These are phyloP conservation scores for Teunomyces panamensis DNA, from an alignment of 805 yeast genomes.

Conservation along the genomic window DNA sequence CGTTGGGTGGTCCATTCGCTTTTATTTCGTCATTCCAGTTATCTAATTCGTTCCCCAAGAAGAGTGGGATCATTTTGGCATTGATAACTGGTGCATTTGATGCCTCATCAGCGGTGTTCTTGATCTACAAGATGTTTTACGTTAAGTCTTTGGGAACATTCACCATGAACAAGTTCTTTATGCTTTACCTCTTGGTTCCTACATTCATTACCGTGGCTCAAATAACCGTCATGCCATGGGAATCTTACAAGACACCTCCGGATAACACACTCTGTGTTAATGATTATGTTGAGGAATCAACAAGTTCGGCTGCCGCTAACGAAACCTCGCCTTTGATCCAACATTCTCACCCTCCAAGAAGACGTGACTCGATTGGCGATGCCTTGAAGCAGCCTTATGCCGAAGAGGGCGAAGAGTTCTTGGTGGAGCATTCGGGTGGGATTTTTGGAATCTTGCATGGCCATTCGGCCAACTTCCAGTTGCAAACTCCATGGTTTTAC, in stretches of 20 bases:
- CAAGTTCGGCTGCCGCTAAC: not conserved
- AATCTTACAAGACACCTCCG: conserved; percentile 44
- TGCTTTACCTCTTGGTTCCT: conserved; percentile 48
- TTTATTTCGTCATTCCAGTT: conserved; percentile 56
- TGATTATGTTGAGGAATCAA: conserved; percentile 18
- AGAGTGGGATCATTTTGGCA: conserved; percentile 52
- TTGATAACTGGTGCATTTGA: conserved; percentile 58
- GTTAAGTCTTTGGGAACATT: conserved; percentile 29
- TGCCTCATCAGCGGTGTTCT: conserved; percentile 54
- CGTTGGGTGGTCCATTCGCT: conserved; percentile 58
- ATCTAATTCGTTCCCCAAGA: conserved; percentile 54
- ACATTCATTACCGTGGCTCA: conserved; percentile 46
- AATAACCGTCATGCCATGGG: conserved; percentile 46
- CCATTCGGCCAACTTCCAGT: conserved; percentile 45
- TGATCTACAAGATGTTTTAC: conserved; percentile 45
- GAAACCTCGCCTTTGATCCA: conserved; percentile 3
- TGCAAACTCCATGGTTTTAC: conserved; percentile 51
- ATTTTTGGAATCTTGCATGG: conserved; percentile 57
- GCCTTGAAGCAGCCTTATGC: conserved; percentile 54
- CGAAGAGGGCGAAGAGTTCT: conserved; percentile 44
- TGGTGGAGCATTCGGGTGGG: conserved; percentile 39
- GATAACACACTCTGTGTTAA: conserved; percentile 9
- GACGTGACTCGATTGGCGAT: conserved; percentile 56
- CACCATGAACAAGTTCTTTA: conserved; percentile 43
- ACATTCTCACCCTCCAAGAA: conserved; percentile 8